phyloP scores from a whole-genome alignment of 768 basidiomycete genomes.

The Trametes villosa region DNA sequence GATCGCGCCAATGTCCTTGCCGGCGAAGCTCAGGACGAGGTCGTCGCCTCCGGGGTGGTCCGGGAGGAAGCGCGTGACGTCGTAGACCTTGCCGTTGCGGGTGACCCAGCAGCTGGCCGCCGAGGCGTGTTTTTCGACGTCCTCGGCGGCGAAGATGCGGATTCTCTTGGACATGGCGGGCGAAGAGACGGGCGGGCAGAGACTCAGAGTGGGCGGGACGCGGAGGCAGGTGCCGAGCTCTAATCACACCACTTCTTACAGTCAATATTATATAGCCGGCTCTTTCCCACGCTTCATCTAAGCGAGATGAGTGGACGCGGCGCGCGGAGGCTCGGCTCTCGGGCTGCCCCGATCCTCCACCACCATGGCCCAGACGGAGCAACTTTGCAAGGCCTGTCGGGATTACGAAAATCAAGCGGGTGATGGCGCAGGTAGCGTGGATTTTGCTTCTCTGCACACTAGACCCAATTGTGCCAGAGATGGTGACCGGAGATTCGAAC shows the following conservation, averaged over 20 bases:
- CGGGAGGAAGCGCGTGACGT: conserved; percentile 79
- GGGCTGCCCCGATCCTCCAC: too few relatives aligned
- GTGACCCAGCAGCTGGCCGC: conserved; percentile 80
- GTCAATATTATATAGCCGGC: neutral
- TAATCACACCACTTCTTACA: conserved; percentile 12
- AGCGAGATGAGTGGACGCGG: conserved; percentile 1
- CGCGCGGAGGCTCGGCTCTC: neutral
- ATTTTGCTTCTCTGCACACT: too few relatives aligned
- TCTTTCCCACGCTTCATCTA: conserved; percentile 15
- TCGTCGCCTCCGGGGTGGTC: conserved; percentile 98
- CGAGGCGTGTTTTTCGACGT: conserved; percentile 68
- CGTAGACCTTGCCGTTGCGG: conserved; percentile 83
- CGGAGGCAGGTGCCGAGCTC: neutral
- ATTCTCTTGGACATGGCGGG: conserved; percentile 62
- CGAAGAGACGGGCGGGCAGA: conserved; percentile 11
- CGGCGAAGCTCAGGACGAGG: conserved; percentile 79
- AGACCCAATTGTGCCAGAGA: too few relatives aligned
- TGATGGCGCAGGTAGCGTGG: neutral
- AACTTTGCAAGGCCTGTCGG: too few relatives aligned
- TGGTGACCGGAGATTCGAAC: too few relatives aligned
- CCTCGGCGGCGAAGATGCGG: conserved; percentile 74
- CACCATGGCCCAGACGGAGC: too few relatives aligned
- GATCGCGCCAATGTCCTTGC: conserved; percentile 75
- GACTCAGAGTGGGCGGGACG: neutral
- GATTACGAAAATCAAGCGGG: too few relatives aligned